These are phyloP conservation scores for Colletotrichum filicis DNA, from an alignment of 2,329 filamentous ascomycete genomes.

Conservation along the genomic window DNA sequence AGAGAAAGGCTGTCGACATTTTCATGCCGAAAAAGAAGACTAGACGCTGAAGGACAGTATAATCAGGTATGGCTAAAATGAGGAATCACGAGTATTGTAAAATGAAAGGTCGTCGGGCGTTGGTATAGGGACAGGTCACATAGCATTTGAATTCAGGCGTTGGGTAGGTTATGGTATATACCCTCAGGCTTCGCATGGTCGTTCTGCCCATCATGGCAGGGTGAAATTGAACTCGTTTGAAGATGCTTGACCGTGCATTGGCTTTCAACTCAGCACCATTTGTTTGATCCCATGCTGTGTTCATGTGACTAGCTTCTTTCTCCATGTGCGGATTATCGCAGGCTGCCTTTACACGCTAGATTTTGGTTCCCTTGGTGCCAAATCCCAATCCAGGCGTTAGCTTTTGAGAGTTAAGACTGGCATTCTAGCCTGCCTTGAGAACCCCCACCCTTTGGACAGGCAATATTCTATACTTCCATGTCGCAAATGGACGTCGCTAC, in stretches of 20 bases:
- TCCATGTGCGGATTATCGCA: neutral
- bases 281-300: neutral
- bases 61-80: neutral
- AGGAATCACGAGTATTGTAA: neutral
- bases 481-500: neutral
- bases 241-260: neutral
- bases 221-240: neutral
- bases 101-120: neutral
- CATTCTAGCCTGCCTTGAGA: neutral
- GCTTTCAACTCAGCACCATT: neutral
- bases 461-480: neutral
- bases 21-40: slow-evolving; percentile 62
- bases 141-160: slow-evolving; percentile 3
- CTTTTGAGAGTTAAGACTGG: neutral
- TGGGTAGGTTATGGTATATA: slow-evolving; percentile 16
- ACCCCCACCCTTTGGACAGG: neutral
- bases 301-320: neutral
- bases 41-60: neutral
- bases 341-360: neutral
- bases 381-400: neutral
- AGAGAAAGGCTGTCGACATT: slow-evolving; percentile 59
- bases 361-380: neutral
- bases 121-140: neutral
- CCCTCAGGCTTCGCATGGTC: slow-evolving; percentile 20
- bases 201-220: neutral